Evolutionary conservation across 345 rosid genomes (phyloP).

Genomic region (Melaleuca quinquenervia): DNA sequence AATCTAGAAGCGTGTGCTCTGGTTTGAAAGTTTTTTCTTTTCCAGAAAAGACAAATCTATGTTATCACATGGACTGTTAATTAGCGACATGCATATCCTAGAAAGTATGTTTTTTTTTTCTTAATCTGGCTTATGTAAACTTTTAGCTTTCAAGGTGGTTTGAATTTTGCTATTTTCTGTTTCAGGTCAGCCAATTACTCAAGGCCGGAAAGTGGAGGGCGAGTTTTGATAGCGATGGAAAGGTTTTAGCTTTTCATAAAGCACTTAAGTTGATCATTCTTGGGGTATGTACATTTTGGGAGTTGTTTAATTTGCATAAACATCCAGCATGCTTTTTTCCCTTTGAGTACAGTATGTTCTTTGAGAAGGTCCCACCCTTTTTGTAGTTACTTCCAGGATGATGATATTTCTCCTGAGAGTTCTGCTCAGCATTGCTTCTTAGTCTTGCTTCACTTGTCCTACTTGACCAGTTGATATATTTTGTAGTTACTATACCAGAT

Average conservation of each 20-base stretch:
- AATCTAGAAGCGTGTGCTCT: neutral
- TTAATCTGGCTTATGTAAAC: neutral
- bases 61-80: neutral
- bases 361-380: neutral
- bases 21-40: neutral
- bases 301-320: neutral
- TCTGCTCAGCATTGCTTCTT: neutral
- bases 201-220: conserved; percentile 87
- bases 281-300: conserved; percentile 51
- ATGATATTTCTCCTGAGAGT: neutral
- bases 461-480: neutral
- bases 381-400: neutral
- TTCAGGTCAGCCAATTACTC: conserved; percentile 72
- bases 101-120: neutral
- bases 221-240: conserved; percentile 67
- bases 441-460: neutral
- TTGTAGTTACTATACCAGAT: neutral
- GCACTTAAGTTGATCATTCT: conserved; percentile 60
- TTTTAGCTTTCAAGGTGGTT: neutral
- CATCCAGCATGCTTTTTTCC: neutral
- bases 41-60: neutral
- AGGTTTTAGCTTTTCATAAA: conserved; percentile 66
- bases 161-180: neutral
- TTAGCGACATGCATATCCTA: neutral
- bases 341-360: neutral